These are phyloP conservation scores for Boletus subparvulus DNA, from an alignment of 768 basidiomycete genomes.

Conservation along the genomic window DNA sequence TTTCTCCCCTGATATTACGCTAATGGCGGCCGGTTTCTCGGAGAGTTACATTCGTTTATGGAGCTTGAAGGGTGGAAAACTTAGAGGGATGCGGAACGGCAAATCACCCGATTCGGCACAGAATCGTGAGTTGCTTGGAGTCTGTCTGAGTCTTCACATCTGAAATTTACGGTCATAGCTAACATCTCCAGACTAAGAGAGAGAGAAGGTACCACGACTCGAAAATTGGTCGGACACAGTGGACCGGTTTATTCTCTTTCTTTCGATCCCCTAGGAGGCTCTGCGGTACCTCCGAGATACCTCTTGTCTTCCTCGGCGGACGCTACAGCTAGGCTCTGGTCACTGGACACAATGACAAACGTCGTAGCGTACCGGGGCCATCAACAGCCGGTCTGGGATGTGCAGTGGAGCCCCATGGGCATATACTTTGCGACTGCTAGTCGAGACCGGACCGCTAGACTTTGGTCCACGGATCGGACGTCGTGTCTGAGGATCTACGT, in stretches of 20 bases:
- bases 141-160: neutral
- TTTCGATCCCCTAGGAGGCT: conserved; percentile 90
- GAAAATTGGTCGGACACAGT: conserved; percentile 96
- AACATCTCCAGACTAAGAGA: conserved; percentile 62
- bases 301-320: conserved; percentile 93
- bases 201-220: conserved; percentile 74
- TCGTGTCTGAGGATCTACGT: conserved; percentile 89
- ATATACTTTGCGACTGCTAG: conserved; percentile 98
- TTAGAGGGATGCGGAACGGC: conserved; percentile 75
- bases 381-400: conserved; percentile 98
- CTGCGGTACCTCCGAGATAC: conserved; percentile 80
- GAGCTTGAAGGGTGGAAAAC: conserved; percentile 90
- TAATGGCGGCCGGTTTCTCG: conserved; percentile 93
- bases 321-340: conserved; percentile 89
- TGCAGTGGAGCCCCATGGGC: conserved; percentile 97
- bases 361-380: conserved; percentile 94
- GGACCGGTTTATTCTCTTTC: conserved; percentile 94
- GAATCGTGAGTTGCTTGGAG: conserved; percentile 54
- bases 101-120: conserved; percentile 46
- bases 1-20: conserved; percentile 87
- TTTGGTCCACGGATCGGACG: conserved; percentile 94
- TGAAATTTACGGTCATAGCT: conserved; percentile 38
- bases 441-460: conserved; percentile 87
- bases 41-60: conserved; percentile 95
- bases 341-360: conserved; percentile 91